Base-by-base conservation (phyloP, 2,329 filamentous ascomycete species). In the Colletotrichum liaoningense region DNA sequence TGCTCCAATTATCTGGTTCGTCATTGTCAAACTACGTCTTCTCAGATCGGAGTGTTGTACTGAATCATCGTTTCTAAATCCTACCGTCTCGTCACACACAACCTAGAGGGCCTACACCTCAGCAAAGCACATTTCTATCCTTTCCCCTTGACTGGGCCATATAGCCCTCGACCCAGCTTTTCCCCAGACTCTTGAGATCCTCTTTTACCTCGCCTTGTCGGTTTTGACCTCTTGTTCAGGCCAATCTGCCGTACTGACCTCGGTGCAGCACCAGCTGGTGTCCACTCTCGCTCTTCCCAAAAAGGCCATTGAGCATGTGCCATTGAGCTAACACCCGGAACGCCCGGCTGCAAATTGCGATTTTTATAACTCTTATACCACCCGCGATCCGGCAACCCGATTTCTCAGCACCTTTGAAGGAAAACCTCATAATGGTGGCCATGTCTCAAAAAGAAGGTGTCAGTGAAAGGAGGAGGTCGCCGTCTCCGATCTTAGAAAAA, bases 261-360 rank as follows among this genome's bases (percentile, higher is more conserved):
- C 67, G 71, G 67, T 71, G 69, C 58, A 46, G 71, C 30, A 62
- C 58, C 66, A 60, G 56, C 67, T 30, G 30, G 67, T 73, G 71
- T 66, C 71, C 71, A 73, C 71, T 71, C 56, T 73, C 60, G 26
- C 55, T 54, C 67, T 54, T 59, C 67, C 67, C 52, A 56, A 70
- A 71, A 28, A 73, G 67, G 67, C 65, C 68, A 70, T 46, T 49
- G 70, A 71, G 71, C 67, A 73, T 73, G 71, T 73, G 71, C 62
- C 24, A 67, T 71, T 70, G 67, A 58, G 33, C 56, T 56, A 66
- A 71, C 62, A 56, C 62, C 71, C 71, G 71, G 67, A 73, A 73
- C 62, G 56, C 56, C 67, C 67, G 71, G 71, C 67, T 73, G 16
- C 62, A 52, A 62, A 28, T 62, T 62, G 71, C 67, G 24, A 63